Evolutionary conservation across 2,329 filamentous ascomycete genomes (phyloP).

Genomic region (Epichloe scottii): DNA sequence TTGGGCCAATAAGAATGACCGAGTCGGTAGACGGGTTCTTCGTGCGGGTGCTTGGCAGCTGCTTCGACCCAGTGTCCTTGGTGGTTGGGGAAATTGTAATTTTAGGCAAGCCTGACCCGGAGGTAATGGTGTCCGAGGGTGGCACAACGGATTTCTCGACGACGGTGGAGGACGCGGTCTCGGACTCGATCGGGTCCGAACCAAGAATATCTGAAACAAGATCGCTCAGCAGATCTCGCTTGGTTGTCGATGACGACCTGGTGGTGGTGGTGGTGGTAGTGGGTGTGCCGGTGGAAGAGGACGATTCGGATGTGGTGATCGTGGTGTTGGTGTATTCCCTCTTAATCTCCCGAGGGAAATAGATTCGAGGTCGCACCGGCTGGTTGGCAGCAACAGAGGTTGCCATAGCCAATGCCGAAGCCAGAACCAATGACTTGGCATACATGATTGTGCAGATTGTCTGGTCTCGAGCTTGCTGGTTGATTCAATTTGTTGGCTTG

Average conservation of each 20-base stretch:
- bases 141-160: no score
- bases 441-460: constrained; percentile 30
- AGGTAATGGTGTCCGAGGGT: no score
- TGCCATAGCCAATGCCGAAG: constrained; percentile 36
- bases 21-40: constrained; percentile 3
- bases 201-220: constrained; percentile 14
- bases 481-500: not conserved
- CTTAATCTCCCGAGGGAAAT: constrained; percentile 45
- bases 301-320: constrained; percentile 17
- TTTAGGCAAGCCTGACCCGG: not conserved
- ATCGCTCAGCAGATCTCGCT: constrained; percentile 10
- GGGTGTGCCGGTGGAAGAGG: constrained; percentile 8
- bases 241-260: constrained; percentile 9
- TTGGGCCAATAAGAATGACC: constrained; percentile 16
- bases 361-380: constrained; percentile 36
- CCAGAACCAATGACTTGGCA: constrained; percentile 31
- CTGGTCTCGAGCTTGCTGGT: not conserved
- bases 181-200: not conserved
- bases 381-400: constrained; percentile 31
- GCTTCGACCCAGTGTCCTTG: not conserved
- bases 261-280: constrained; percentile 12
- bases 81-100: not conserved
- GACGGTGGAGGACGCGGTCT: not conserved
- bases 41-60: not conserved
- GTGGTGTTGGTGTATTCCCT: constrained; percentile 34